Evolutionary conservation across 139 green algal species (phyloP).

Genomic region (Prasinococcaceae sp.): DNA sequence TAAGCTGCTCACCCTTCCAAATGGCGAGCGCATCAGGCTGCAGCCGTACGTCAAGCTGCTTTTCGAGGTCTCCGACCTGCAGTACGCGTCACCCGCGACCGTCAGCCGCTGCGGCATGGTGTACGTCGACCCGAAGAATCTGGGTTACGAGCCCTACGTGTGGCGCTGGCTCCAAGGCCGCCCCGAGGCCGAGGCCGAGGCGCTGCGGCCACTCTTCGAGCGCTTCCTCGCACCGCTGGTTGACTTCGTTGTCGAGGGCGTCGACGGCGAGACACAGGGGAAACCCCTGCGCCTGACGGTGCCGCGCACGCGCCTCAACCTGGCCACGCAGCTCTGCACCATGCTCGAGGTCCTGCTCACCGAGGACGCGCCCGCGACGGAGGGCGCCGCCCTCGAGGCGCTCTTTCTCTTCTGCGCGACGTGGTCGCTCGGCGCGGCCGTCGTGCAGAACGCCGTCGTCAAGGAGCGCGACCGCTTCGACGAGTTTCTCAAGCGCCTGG

Average conservation of each 20-base stretch:
- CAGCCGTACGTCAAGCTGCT: slow-evolving; percentile 61
- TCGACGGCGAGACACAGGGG: slow-evolving; percentile 55
- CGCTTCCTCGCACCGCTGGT: slow-evolving; percentile 52
- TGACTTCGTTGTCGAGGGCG: slow-evolving; percentile 56
- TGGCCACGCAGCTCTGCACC: slow-evolving; percentile 56
- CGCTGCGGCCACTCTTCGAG: slow-evolving; percentile 49
- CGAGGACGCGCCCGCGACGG: slow-evolving; percentile 15
- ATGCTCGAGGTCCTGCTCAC: slow-evolving; percentile 48
- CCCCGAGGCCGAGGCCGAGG: slow-evolving; percentile 25
- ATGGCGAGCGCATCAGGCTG: slow-evolving; percentile 67
- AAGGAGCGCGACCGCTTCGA: slow-evolving; percentile 55
- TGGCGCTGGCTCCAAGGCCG: slow-evolving; percentile 46
- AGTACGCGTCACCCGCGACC: slow-evolving; percentile 57
- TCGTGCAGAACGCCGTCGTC: slow-evolving; percentile 36
- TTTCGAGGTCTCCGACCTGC: slow-evolving; percentile 57
- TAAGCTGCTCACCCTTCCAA: slow-evolving; percentile 67
- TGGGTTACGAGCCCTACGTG: slow-evolving; percentile 64
- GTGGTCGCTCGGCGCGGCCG: slow-evolving; percentile 48
- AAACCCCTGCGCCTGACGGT: slow-evolving; percentile 42
- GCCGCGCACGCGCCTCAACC: slow-evolving; percentile 63
- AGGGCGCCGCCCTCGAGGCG: slow-evolving; percentile 48
- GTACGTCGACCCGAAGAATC: slow-evolving; percentile 71
- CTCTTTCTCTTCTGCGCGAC: slow-evolving; percentile 56
- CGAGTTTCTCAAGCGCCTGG: slow-evolving; percentile 48
- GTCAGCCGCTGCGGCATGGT: slow-evolving; percentile 74